Base-by-base conservation (phyloP, 305 asterid species). In the Stenogyne calaminthoides region DNA sequence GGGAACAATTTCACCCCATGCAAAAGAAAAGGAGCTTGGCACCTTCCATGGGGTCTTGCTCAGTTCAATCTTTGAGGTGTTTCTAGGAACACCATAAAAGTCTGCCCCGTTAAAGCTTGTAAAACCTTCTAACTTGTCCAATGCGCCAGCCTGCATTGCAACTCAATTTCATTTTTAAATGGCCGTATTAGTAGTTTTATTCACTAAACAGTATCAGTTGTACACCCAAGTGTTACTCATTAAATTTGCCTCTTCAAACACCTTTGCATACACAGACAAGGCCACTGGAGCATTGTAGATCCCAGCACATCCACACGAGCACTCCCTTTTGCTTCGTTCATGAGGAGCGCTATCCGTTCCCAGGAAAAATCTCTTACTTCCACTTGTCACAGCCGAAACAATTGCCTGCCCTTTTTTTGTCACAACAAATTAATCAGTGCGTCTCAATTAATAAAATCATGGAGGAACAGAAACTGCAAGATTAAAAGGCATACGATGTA, bases 341-440 rank as follows among this genome's bases (percentile, higher is more conserved):
- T 91, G 97, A 34, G 98, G 98, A 76, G 98, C 98, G 14, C 97
- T 91, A 67, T 91, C 97, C 15, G 96, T 91, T 67, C 98, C 98
- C 49, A 88, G 86, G 65, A 93, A 93, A 77, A 89, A 91, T 65
- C 84, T 80, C 79, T 80, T 88, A 74, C 91, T 89, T 76, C 98
- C 98, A 66, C 97, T 88, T 9, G 97, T 91, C 55, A 91, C 98
- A 32, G 97, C 97, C 10, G 91, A 82, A 72, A 86, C 95, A 74
- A 93, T 87, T 64, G 98, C 96, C 74, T 79, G 87, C 73, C 98
- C 98, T n/a, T n/a, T n/a, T 91, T 81, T 20, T 72, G 64, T 59
- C 57, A 40, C 44, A 76, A 71, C 34, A 67, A 55, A 74, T 7
- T 69, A 46, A 46, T 29, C 5, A 47, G 9, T 49, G n/a, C n/a